Conservation (phyloP, 2,329 filamentous ascomycete species). For the Arthroderma sp. region DNA sequence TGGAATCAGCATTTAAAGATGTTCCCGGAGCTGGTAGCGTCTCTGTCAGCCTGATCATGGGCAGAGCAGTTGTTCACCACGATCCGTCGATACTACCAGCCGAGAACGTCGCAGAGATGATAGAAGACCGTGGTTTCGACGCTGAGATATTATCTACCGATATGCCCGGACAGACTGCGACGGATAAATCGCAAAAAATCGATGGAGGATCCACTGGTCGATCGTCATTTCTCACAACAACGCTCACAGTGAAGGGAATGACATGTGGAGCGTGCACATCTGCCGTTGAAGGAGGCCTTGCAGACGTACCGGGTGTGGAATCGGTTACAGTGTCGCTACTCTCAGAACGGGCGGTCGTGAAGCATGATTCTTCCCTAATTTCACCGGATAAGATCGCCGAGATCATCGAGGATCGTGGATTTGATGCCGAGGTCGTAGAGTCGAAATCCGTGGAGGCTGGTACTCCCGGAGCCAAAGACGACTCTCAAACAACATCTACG, state of each 20-base stretch:
- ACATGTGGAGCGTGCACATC: constrained; percentile 84
- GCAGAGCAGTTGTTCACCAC: constrained; percentile 87
- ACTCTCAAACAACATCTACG: constrained; percentile 23
- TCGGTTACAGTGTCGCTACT: constrained; percentile 71
- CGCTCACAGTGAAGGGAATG: constrained; percentile 72
- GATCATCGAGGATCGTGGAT: constrained; percentile 39
- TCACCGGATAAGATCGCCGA: constrained; percentile 37
- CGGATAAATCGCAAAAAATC: constrained; percentile 22
- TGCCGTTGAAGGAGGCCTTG: constrained; percentile 69
- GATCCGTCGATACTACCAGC: constrained; percentile 61
- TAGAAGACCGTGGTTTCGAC: constrained; percentile 87
- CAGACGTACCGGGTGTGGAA: constrained; percentile 58
- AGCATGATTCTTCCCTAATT: constrained; percentile 53
- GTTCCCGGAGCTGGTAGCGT: constrained; percentile 72
- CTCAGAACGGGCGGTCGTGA: constrained; percentile 71
- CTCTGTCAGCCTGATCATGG: constrained; percentile 87
- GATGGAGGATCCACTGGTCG: constrained; percentile 13
- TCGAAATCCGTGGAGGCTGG: constrained; percentile 41
- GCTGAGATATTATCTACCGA: constrained; percentile 78
- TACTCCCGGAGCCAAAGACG: constrained; percentile 12
- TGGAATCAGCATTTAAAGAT: constrained; percentile 78
- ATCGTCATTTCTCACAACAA: constrained; percentile 49
- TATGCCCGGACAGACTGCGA: constrained; percentile 43
- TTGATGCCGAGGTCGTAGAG: constrained; percentile 41
- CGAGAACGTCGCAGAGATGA: constrained; percentile 66